These are phyloP conservation scores for Aspergillus indologenus DNA, from an alignment of 495 filamentous ascomycete species.

Conservation along the genomic window DNA sequence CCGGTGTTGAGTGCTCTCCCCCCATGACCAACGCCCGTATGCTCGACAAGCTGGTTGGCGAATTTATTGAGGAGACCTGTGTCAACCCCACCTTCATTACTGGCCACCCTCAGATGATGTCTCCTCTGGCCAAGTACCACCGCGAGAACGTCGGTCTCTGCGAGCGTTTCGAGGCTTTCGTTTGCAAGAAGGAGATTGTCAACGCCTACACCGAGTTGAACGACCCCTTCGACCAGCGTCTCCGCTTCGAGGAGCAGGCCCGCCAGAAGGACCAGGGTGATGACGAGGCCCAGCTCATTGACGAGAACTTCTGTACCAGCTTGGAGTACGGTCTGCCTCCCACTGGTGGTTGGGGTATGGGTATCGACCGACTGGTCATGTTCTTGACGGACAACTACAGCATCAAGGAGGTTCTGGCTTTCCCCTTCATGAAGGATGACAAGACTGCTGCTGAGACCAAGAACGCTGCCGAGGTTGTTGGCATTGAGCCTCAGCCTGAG, in stretches of 20 bases:
- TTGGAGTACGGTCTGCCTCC: constrained; percentile 88
- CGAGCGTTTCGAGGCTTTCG: constrained; percentile 96
- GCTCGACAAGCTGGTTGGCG: constrained; percentile 94
- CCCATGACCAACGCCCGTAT: constrained; percentile 94
- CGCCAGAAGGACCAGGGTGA: constrained; percentile 94
- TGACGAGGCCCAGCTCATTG: constrained; percentile 92
- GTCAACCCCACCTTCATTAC: constrained; percentile 96
- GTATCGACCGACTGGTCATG: constrained; percentile 95
- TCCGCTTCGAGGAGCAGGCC: constrained; percentile 95
- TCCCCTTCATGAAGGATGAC: constrained; percentile 83
- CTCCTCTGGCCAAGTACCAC: constrained; percentile 93
- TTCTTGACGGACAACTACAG: constrained; percentile 93
- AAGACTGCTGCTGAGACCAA: constrained; percentile 46
- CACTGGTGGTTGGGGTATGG: constrained; percentile 96
- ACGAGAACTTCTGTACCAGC: constrained; percentile 85
- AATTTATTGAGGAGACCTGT: constrained; percentile 92
- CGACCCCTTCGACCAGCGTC: constrained; percentile 89
- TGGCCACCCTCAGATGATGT: constrained; percentile 96
- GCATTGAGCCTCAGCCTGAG: constrained; percentile 59
- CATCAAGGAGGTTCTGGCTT: constrained; percentile 94
- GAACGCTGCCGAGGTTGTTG: constrained; percentile 63
- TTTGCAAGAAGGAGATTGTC: constrained; percentile 94
- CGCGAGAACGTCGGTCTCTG: constrained; percentile 77
- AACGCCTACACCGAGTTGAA: constrained; percentile 99
- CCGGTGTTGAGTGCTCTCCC: constrained; percentile 82